Evolutionary conservation across 139 green algal species (phyloP), one percentile per base, ranked within the genome.

Genomic region (Microglena sp.): DNA sequence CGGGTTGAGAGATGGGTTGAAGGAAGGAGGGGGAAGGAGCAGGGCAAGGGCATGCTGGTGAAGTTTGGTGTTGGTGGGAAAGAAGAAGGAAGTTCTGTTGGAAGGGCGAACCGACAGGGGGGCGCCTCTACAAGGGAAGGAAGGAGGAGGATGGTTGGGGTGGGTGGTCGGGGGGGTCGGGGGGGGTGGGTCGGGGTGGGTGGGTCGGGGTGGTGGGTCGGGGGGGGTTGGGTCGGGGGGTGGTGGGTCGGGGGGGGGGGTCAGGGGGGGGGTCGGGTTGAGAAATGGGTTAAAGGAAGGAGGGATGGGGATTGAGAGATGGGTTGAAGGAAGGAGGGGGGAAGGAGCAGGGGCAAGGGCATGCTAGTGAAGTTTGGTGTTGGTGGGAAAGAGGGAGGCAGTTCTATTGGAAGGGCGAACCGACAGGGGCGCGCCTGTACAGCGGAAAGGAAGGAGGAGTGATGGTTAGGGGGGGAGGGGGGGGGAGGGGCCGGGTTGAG

Each of bases 401-500:
- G 65, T 89, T 71, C 45, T 92, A 83, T 54, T 86, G 79, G 59
- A 87, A 87, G 43, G 86, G 86, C 0, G 84, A 83, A 0, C 84
- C 84, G 1, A 79, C 60, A 30, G 60, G 60, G 4, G 58, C 22
- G 33, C 58, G 58, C 31, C n/a, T n/a, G n/a, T n/a, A n/a, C n/a
- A n/a, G n/a, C n/a, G n/a, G n/a, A n/a, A n/a, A n/a, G n/a, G n/a
- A n/a, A n/a, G n/a, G n/a, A n/a, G n/a, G n/a, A n/a, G n/a, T n/a
- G n/a, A n/a, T n/a, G n/a, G n/a, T n/a, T n/a, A n/a, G n/a, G n/a
- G n/a, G n/a, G n/a, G n/a, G n/a, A n/a, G n/a, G n/a, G n/a, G n/a
- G n/a, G n/a, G n/a, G n/a, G n/a, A n/a, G n/a, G n/a, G n/a, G n/a
- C n/a, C n/a, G n/a, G n/a, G 18, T 11, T 11, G 40, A 18, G 40